Base-by-base conservation (phyloP, 805 yeast species). In the Starmerella apis region DNA sequence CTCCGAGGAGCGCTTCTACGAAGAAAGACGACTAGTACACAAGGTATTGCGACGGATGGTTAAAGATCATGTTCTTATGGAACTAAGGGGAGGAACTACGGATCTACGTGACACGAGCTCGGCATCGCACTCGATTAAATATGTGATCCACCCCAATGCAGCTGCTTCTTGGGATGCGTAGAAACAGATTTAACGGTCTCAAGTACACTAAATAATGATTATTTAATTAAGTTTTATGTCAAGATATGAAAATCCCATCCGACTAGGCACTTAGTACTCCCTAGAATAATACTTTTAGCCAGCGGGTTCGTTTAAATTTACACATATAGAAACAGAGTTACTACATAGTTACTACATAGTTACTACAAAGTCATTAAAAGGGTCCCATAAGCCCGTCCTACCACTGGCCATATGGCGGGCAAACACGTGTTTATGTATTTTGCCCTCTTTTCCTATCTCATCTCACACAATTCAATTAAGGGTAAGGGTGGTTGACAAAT, bases 21-120 rank as follows among this genome's bases (percentile, higher is more conserved):
- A 68, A 11, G 95, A 90, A 63, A 71, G 83, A 49, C 77, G 74
- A 43, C 70, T 84, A 46, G 85, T 86, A 0, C 75, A 73, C 58
- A 90, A 86, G 66, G 95, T 92, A 13, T 69, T 92, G 61, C 81
- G 79, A 64, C 75, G 90, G 59, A 74, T 92, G 61, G 94, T 81
- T 19, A 83, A 83, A 63, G 96, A 88, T 62, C 78, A 84, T 62
- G 79, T 90, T 27, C 72, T 92, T 60, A 78, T 90, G 86, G 76
- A 72, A 55, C 73, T 83, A 28, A 74, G 70, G 31, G 76, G 76
- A 9, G 74, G 73, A 20, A 63, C 69, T 24, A 49, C 58, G 18
- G 61, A 59, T 25, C 28, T 56, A 23, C 70, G 69, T 35, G 73
- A 66, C 27, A 65, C 52, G 43, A 61, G 56, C 44, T 55, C 50